Base-by-base conservation (phyloP, 306 rosid genomes). In the Hippophae gyantsensis region DNA sequence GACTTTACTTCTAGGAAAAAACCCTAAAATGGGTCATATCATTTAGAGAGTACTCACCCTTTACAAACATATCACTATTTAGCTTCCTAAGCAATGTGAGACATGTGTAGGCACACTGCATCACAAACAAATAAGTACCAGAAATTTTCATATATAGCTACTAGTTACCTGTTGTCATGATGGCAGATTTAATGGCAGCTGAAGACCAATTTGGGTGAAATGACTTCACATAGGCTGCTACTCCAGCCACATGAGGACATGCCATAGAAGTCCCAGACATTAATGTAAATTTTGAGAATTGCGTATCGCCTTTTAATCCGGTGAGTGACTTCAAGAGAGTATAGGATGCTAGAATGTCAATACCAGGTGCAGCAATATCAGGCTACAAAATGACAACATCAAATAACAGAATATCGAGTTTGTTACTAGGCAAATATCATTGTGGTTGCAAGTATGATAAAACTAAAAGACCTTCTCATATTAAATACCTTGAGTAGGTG, bases 251-350 rank as follows among this genome's bases (percentile, higher is more conserved):
- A 63, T 92, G 99, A 13, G 99, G 99, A 59, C 99, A 92, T 6
- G 99, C 62, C 96, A 92, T 92, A 63, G 99, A 92, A 80, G 96
- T 87, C 32, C 96, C 95, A 6, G 96, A 85, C 96, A 87, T 74
- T 54, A 92, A 57, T 9, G 86, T 81, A 52, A 85, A 92, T 60
- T 83, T 79, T 6, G 99, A 92, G 70, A 76, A 87, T 63, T 77
- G 95, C 0, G 85, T 85, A 71, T 92, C 96, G 2, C 86, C 96
- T 65, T 73, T 52, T 52, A 50, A 58, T 45, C 95, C 96, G 26
- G 93, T 85, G 6, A 87, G 54, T n/a, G 96, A 78, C 46, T 67
- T 83, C 71, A 50, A 52, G 1, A 70, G 89, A 10, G 99, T 87
- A 69, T 76, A 92, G 2, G 86, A 79, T 26, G 99, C 99, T 70